phyloP scores from a whole-genome alignment of 305 asterid species.

The Andrographis paniculata region DNA sequence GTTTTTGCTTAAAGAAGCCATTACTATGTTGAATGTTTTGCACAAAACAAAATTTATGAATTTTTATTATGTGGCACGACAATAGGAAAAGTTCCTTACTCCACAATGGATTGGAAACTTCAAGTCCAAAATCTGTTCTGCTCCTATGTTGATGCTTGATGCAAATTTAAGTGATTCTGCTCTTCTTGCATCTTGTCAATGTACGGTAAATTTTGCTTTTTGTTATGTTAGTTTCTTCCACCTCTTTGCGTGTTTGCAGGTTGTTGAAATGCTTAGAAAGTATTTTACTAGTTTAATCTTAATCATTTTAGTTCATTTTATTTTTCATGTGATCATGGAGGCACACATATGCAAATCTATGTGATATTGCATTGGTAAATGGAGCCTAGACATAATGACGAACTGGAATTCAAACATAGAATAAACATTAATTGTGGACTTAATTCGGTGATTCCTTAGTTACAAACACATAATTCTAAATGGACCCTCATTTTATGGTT shows the following conservation, averaged over 20 bases:
- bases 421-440: not conserved
- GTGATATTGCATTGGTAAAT: not conserved
- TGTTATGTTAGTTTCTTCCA: not conserved
- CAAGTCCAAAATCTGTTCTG: slow-evolving; percentile 40
- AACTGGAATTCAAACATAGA: not conserved
- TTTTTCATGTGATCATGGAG: not conserved
- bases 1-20: slow-evolving; percentile 18
- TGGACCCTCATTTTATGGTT: not conserved
- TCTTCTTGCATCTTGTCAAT: slow-evolving; percentile 56
- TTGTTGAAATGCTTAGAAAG: slow-evolving; percentile 4
- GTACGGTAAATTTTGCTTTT: slow-evolving; percentile 29
- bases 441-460: not conserved
- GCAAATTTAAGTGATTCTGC: slow-evolving; percentile 72
- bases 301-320: no score
- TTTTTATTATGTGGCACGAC: slow-evolving; percentile 14
- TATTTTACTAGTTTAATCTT: not conserved
- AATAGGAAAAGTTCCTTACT: slow-evolving; percentile 78
- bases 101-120: slow-evolving; percentile 71
- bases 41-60: not conserved
- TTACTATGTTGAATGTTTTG: slow-evolving; percentile 13
- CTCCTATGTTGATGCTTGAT: slow-evolving; percentile 76
- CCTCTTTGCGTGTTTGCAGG: slow-evolving; percentile 1
- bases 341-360: not conserved
- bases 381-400: not conserved
- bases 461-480: not conserved